A percentile compares a stretch with the other conserved stretches of the same genome.
These are phyloP conservation scores for Shiraia bambusicola DNA, from an alignment of 2,329 filamentous ascomycete genomes.

Conservation along the genomic window DNA sequence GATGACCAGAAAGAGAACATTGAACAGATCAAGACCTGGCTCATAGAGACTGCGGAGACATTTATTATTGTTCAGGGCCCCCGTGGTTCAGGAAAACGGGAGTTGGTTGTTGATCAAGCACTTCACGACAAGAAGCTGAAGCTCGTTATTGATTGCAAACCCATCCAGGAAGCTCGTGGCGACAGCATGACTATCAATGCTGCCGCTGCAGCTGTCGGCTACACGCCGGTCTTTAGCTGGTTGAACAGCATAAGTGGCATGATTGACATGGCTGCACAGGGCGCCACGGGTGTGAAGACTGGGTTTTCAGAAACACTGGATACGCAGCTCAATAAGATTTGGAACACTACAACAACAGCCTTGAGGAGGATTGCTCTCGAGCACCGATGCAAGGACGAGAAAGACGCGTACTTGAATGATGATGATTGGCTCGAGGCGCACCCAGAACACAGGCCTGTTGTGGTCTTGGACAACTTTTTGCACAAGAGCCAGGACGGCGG, in stretches of 20 bases:
- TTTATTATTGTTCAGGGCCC: conserved; percentile 94
- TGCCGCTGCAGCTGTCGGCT: conserved; percentile 81
- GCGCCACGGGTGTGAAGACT: conserved; percentile 90
- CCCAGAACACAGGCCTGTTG: conserved; percentile 76
- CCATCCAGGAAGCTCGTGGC: conserved; percentile 85
- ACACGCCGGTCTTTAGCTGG: conserved; percentile 92
- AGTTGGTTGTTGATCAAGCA: conserved; percentile 82
- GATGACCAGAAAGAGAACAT: conserved; percentile 82
- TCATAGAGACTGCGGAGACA: conserved; percentile 84
- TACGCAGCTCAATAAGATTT: conserved; percentile 84
- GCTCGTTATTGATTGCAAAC: conserved; percentile 87
- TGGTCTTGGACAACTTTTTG: conserved; percentile 90
- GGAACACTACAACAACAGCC: conserved; percentile 77
- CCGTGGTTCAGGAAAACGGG: conserved; percentile 85
- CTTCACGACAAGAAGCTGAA: conserved; percentile 75
- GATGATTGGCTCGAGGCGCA: conserved; percentile 91
- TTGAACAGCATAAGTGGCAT: conserved; percentile 93
- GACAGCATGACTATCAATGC: conserved; percentile 82
- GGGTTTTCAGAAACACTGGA: conserved; percentile 93
- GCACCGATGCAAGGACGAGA: conserved; percentile 68
- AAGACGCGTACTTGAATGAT: conserved; percentile 70
- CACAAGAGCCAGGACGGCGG: conserved; percentile 64
- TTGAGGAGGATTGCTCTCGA: conserved; percentile 76
- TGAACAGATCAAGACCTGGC: conserved; percentile 77
- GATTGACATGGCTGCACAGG: conserved; percentile 87